Evolutionary conservation across 768 basidiomycete genomes (phyloP).

Genomic region (Lyophyllum semitale): DNA sequence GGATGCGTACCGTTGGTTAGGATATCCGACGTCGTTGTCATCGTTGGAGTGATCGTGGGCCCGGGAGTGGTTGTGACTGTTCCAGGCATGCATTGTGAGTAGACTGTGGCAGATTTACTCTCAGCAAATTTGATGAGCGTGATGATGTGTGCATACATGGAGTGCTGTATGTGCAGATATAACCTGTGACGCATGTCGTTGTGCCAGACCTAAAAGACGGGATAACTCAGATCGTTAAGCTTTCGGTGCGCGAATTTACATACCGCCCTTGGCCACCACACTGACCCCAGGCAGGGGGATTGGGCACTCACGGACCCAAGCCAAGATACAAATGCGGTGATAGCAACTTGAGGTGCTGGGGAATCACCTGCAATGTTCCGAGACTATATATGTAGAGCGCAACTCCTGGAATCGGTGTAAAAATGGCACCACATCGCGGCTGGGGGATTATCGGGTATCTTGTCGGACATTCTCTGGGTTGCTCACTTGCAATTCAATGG

Average conservation of each 20-base stretch:
- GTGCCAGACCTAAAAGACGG: slow-evolving; percentile 36
- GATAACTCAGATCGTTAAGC: background rate
- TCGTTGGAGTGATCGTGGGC: slow-evolving; percentile 24
- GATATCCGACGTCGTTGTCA: slow-evolving; percentile 35
- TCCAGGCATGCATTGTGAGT: slow-evolving; percentile 56
- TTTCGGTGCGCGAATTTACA: background rate
- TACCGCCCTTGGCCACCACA: slow-evolving; percentile 46
- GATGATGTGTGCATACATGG: slow-evolving; percentile 32
- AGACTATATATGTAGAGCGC: slow-evolving; percentile 8
- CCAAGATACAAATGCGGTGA: slow-evolving; percentile 12
- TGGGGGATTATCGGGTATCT: slow-evolving; percentile 14
- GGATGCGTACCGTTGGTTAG: slow-evolving; percentile 43
- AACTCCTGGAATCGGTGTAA: background rate
- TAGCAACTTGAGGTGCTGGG: slow-evolving; percentile 2
- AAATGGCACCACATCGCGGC: slow-evolving; percentile 3
- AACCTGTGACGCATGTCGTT: slow-evolving; percentile 44
- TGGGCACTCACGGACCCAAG: slow-evolving; percentile 31
- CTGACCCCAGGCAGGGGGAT: slow-evolving; percentile 41
- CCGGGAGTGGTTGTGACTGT: slow-evolving; percentile 30
- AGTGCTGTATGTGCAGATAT: slow-evolving; percentile 41
- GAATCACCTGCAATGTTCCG: background rate
- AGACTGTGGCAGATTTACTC: slow-evolving; percentile 35
- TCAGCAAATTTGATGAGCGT: background rate
- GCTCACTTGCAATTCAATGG: background rate
- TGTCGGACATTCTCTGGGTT: background rate